These are phyloP conservation scores for Oidiodendron maius DNA, from an alignment of 495 filamentous ascomycete species.

Conservation along the genomic window DNA sequence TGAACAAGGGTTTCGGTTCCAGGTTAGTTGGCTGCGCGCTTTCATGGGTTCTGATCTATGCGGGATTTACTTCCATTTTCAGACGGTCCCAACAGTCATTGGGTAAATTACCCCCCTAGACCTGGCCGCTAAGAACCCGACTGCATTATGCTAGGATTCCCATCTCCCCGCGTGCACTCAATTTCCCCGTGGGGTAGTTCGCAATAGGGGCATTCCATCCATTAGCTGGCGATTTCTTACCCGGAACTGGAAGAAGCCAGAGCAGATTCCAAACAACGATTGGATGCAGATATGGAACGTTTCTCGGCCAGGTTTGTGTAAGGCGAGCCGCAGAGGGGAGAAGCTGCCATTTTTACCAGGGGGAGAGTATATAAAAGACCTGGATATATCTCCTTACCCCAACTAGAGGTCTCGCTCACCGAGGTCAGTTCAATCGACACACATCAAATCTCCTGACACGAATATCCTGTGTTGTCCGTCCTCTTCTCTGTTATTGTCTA, in stretches of 20 bases:
- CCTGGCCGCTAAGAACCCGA: neutral
- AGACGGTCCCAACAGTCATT: neutral
- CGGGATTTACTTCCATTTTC: neutral
- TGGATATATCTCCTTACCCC: neutral
- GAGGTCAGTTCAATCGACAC: neutral
- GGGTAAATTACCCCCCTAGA: neutral
- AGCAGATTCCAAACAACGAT: too few relatives aligned
- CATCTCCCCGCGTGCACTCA: neutral
- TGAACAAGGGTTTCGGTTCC: neutral
- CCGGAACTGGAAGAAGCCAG: too few relatives aligned
- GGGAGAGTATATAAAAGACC: neutral
- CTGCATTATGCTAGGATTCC: neutral
- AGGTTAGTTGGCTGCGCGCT: neutral
- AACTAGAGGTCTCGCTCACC: neutral
- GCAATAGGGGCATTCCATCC: too few relatives aligned
- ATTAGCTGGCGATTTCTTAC: too few relatives aligned
- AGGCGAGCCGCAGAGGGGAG: too few relatives aligned
- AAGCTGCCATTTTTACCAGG: too few relatives aligned
- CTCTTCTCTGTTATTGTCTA: neutral
- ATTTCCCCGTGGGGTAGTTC: slow-evolving; percentile 2
- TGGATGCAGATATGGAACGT: too few relatives aligned
- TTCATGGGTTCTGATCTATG: neutral
- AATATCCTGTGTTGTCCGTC: neutral
- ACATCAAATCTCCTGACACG: neutral
- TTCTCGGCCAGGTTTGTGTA: too few relatives aligned